phyloP scores from a whole-genome alignment of 495 filamentous ascomycete genomes.

The Trichoderma virens region DNA sequence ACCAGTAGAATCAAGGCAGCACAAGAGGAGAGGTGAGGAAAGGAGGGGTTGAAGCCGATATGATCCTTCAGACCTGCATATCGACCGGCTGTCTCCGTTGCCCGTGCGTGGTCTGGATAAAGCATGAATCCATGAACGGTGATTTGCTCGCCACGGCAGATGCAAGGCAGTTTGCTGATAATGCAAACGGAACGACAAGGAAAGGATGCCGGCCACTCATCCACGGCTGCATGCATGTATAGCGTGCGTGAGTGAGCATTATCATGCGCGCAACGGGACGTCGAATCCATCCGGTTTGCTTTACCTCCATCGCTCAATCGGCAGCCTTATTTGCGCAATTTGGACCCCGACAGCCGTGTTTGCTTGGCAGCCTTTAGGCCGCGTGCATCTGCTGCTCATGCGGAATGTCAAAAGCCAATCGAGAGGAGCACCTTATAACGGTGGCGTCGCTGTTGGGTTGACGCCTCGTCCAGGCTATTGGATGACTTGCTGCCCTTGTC shows the following conservation, averaged over 20 bases:
- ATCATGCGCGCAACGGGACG: not conserved
- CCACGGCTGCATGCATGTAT: not conserved
- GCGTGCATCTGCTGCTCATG: not conserved
- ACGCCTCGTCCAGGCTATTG: not conserved
- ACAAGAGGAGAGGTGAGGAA: not conserved
- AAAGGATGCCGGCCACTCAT: not conserved
- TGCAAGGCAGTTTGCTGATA: not conserved
- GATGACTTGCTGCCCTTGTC: not conserved
- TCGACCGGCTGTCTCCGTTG: not conserved
- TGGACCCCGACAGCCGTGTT: not conserved
- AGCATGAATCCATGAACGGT: not conserved
- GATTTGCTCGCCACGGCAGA: not conserved
- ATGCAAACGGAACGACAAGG: not conserved
- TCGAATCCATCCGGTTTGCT: not conserved
- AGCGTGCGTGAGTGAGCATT: not conserved
- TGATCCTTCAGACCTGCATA: not conserved
- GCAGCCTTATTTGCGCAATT: constrained; percentile 1
- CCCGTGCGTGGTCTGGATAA: not conserved
- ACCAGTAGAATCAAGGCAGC: not conserved
- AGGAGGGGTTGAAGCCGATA: not conserved
- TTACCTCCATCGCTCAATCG: constrained; percentile 1
- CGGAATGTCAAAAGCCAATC: not conserved
- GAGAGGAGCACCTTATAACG: not conserved
- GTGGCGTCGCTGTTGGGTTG: constrained; percentile 3
- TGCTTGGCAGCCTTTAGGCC: not conserved